phyloP scores from a whole-genome alignment of 2,329 filamentous ascomycete species.

The Cercospora janseana region DNA sequence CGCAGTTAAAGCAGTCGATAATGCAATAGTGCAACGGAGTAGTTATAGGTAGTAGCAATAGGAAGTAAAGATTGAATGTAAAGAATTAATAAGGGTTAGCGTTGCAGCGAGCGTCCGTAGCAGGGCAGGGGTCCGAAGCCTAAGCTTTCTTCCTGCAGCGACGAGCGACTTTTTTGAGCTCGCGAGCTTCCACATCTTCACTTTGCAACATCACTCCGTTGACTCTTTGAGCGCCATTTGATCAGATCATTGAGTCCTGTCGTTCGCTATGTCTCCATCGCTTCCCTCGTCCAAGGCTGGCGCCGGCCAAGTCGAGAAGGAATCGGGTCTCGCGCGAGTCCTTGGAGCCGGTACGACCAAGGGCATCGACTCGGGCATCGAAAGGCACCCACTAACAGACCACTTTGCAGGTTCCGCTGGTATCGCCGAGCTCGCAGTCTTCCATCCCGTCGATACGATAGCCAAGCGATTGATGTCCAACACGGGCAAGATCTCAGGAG shows the following conservation, averaged over 20 bases:
- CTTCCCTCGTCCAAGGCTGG: conserved; percentile 28
- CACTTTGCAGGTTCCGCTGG: conserved; percentile 71
- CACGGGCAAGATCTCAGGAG: conserved; percentile 66
- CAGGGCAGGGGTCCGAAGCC: too few relatives aligned
- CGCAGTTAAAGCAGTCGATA: too few relatives aligned
- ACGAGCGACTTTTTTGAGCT: background rate
- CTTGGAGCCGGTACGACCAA: conserved; percentile 74
- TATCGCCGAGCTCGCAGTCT: conserved; percentile 88
- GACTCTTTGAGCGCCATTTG: background rate
- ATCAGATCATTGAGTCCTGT: background rate
- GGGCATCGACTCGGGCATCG: background rate
- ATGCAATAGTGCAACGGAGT: too few relatives aligned
- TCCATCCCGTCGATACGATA: conserved; percentile 96
- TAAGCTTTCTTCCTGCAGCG: too few relatives aligned
- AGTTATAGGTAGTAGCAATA: too few relatives aligned
- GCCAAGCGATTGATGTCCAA: conserved; percentile 99
- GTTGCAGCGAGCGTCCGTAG: too few relatives aligned
- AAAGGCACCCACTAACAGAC: conserved; percentile 9
- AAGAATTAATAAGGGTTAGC: too few relatives aligned
- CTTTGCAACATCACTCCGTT: background rate
- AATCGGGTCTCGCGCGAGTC: conserved; percentile 84
- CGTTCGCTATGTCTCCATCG: conserved; percentile 30
- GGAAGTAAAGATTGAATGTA: too few relatives aligned
- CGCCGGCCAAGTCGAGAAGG: conserved; percentile 63
- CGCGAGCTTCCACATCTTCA: background rate